Base-by-base conservation (phyloP, 2,329 filamentous ascomycete genomes). In the Elsinoe arachidis region DNA sequence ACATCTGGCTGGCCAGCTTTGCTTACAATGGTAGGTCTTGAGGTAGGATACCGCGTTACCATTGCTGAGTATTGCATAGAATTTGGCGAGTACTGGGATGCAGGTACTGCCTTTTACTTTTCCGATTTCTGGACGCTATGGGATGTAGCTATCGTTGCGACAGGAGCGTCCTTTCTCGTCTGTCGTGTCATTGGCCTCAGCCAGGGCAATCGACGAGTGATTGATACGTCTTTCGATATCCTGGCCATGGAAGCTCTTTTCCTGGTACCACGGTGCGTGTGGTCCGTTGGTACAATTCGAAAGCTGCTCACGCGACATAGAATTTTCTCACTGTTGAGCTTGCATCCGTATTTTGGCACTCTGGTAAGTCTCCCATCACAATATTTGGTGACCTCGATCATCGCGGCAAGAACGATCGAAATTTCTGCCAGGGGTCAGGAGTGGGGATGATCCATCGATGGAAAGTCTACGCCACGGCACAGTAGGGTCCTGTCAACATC, bases 321-420 rank as follows among this genome's bases (percentile, higher is more conserved):
- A 60, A 87, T 95, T 63, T 95, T 87, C 73, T 95, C 90, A 12
- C 80, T 96, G 55, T 78, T 96, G 61, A 92, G 87, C 68, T 72
- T 96, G 62, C 90, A 90, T 65, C 88, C 89, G 1, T 96, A 95
- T 69, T 96, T 93, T 80, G 91, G 89, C 41, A 93, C 87, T 0
- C 72, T 93, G 37, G 49, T 53, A 53, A 53, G 49, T 53, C 17
- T 12, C 26, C 26, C 26, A 5, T 30, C 26, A 30, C 7, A 9
- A 39, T 6, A 39, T 5, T 38, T 38, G 37, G 10, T 19, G 11
- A 15, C 17, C 41, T 56, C 26, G 17, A 43, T 21, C 35, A 43
- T 15, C 26, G 26, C 26, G 7, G 26, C 26, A 9, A 30, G 26
- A 30, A 30, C 4, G 26, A 30, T 30, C 26, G 26, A 30, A 30